These are phyloP conservation scores for Marasmius tenuissimus DNA, from an alignment of 1,284 basidiomycete genomes.

Conservation along the genomic window DNA sequence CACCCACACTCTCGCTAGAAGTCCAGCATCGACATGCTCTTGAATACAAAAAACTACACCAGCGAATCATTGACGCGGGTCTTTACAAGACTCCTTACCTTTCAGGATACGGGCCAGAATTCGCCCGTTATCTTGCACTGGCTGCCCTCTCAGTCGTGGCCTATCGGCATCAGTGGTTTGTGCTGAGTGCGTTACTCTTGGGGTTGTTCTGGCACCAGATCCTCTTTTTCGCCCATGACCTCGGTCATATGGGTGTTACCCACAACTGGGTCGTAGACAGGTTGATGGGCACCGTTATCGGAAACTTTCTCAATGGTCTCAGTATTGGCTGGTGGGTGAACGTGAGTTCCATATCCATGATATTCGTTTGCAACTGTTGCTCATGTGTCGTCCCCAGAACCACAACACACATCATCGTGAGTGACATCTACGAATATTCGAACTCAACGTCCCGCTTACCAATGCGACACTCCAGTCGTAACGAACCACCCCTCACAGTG, in stretches of 20 bases:
- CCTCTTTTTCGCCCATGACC: conserved; percentile 91
- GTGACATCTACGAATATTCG: conserved; percentile 24
- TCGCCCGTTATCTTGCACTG: conserved; percentile 75
- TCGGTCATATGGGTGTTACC: conserved; percentile 93
- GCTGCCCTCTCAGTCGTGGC: conserved; percentile 58
- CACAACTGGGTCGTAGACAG: conserved; percentile 86
- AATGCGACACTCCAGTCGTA: conserved; percentile 61
- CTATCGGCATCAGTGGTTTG: conserved; percentile 67
- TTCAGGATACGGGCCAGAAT: conserved; percentile 86
- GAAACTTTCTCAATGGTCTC: conserved; percentile 88
- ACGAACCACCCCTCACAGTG: conserved; percentile 98
- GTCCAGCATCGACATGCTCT: conserved; percentile 72
- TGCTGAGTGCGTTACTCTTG: conserved; percentile 75
- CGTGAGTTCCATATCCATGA: conserved; percentile 50
- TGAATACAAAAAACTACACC: conserved; percentile 83
- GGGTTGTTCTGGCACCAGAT: conserved; percentile 96
- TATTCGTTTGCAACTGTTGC: conserved; percentile 8
- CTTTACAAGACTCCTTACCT: conserved; percentile 85
- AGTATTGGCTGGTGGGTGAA: conserved; percentile 99
- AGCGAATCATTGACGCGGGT: conserved; percentile 75
- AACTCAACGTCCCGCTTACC: conserved; percentile 16
- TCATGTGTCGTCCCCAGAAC: conserved; percentile 48
- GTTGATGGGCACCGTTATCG: conserved; percentile 77
- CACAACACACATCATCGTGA: conserved; percentile 95
- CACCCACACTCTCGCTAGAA: conserved; percentile 54